Evolutionary conservation across 306 rosid species (phyloP).

Genomic region (Casuarina cunninghamiana): DNA sequence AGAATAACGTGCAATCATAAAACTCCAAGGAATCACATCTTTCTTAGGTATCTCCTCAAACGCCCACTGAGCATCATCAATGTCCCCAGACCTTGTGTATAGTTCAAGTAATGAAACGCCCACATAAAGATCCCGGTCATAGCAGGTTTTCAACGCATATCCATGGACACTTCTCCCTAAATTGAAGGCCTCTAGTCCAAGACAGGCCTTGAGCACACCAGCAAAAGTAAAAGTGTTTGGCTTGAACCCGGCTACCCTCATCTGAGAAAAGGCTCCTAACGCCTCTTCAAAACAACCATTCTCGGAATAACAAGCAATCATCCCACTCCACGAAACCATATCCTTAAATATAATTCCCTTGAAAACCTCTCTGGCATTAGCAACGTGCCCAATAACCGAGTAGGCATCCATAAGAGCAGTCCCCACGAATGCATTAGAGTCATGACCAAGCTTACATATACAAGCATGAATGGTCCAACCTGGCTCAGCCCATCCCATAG

Average conservation of each 20-base stretch:
- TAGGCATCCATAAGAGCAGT: constrained; percentile 57
- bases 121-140: constrained; percentile 42
- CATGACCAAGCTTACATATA: constrained; percentile 41
- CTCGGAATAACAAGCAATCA: constrained; percentile 46
- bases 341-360: constrained; percentile 41
- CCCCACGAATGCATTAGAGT: constrained; percentile 41
- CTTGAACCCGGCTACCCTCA: constrained; percentile 44
- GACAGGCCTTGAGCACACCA: constrained; percentile 47
- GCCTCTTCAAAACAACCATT: constrained; percentile 46
- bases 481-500: constrained; percentile 41
- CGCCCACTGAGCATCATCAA: constrained; percentile 30
- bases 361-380: constrained; percentile 38
- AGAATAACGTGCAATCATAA: constrained; percentile 50
- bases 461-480: constrained; percentile 42
- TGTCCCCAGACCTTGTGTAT: constrained; percentile 38
- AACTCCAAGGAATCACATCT: constrained; percentile 55
- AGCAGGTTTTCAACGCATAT: constrained; percentile 38
- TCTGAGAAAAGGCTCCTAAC: constrained; percentile 32
- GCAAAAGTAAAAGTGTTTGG: constrained; percentile 56
- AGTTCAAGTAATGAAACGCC: constrained; percentile 51
- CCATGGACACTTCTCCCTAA: constrained; percentile 45
- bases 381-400: constrained; percentile 40
- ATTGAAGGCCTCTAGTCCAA: constrained; percentile 33
- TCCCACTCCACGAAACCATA: constrained; percentile 60
- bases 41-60: constrained; percentile 45